Conservation (phyloP, 306 rosid species). For the Fragaria nilgerrensis region DNA sequence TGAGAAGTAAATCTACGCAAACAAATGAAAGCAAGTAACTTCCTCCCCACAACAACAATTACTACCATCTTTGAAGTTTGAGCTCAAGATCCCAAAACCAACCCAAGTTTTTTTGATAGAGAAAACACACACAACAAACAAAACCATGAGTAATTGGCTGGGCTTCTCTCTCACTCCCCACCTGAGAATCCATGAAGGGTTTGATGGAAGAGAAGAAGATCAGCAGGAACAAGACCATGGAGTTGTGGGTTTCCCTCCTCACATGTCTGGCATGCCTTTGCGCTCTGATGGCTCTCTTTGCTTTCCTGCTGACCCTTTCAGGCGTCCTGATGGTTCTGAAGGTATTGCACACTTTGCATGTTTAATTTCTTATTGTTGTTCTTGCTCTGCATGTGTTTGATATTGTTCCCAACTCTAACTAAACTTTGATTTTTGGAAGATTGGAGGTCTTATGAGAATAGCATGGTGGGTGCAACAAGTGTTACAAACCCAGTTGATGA, state of each 20-base stretch:
- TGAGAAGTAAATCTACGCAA: neutral
- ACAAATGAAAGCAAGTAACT: constrained; percentile 5
- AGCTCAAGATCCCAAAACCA: constrained; percentile 47
- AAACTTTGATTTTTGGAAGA: constrained; percentile 31
- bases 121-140: neutral
- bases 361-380: neutral
- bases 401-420: neutral
- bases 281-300: constrained; percentile 94
- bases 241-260: constrained; percentile 31
- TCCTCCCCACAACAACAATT: constrained; percentile 25
- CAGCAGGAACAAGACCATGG: constrained; percentile 33
- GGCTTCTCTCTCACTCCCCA: constrained; percentile 94
- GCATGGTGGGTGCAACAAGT: constrained; percentile 46
- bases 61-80: constrained; percentile 54
- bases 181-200: constrained; percentile 72
- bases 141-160: constrained; percentile 73
- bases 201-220: constrained; percentile 42
- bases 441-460: constrained; percentile 67
- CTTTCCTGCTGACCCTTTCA: constrained; percentile 56
- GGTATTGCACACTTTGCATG: constrained; percentile 53
- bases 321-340: constrained; percentile 41
- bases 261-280: constrained; percentile 71
- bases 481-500: constrained; percentile 22
- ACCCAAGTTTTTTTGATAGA: constrained; percentile 18
- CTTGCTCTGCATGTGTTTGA: constrained; percentile 5